Conservation (phyloP, 164 flowering plant species). For the Vitis amurensis region DNA sequence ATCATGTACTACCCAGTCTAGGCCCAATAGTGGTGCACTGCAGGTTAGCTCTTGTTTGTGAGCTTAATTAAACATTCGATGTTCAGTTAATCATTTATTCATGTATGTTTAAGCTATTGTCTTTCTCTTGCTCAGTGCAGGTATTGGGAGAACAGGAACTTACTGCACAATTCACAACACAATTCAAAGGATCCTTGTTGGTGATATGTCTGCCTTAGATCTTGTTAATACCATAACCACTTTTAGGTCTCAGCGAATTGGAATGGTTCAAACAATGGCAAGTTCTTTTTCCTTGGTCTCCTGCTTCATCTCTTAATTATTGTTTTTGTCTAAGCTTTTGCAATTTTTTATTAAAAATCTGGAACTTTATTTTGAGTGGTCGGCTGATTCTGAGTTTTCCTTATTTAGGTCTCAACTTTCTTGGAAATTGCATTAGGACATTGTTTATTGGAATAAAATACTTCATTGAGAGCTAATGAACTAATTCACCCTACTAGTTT, state of each 20-base stretch:
- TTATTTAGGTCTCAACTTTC: no score
- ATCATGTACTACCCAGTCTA: conserved; percentile 53
- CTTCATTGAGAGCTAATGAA: no score
- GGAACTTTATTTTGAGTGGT: no score
- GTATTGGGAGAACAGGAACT: conserved; percentile 96
- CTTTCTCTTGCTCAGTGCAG: conserved; percentile 69
- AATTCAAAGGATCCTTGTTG: conserved; percentile 81
- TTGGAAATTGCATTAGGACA: no score
- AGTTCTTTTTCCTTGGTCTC: conserved; percentile 3
- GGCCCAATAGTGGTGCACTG: conserved; percentile 98
- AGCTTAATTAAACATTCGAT: not conserved
- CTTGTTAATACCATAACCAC: conserved; percentile 54
- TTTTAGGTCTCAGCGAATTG: conserved; percentile 88
- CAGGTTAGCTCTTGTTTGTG: conserved; percentile 57
- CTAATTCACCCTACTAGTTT: no score
- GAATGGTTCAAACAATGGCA: conserved; percentile 98
- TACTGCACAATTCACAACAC: conserved; percentile 86
- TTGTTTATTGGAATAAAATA: no score
- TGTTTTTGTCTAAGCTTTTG: not conserved
- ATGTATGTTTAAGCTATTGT: conserved; percentile 22
- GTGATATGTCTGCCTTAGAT: conserved; percentile 91
- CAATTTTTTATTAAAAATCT: not conserved
- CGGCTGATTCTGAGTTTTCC: no score
- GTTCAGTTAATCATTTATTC: not conserved
- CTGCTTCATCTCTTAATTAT: not conserved